phyloP scores from a whole-genome alignment of 1,284 basidiomycete genomes.

The Neonothopanus nambi region DNA sequence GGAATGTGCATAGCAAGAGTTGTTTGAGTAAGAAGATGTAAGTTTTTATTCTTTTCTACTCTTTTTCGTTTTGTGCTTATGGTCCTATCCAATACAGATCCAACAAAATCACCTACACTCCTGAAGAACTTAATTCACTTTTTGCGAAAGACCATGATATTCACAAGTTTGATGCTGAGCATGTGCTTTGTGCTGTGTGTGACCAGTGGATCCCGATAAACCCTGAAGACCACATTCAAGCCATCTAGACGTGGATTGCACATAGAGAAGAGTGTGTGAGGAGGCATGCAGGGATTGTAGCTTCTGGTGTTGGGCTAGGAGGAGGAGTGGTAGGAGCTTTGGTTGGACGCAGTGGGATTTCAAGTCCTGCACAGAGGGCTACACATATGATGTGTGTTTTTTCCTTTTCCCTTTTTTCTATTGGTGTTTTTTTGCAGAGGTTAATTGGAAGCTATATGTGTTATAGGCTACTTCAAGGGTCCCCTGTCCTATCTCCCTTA shows the following conservation, averaged over 20 bases:
- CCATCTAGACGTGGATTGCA: conserved; percentile 53
- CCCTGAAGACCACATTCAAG: conserved; percentile 51
- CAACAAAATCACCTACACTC: conserved; percentile 54
- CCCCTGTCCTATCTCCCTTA: background rate
- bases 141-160: conserved; percentile 65
- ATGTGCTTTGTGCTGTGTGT: conserved; percentile 66
- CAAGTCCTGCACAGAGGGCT: background rate
- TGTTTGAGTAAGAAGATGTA: no score
- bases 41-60: no score
- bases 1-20: conserved; percentile 78
- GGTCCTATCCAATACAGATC: no score
- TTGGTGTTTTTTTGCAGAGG: no score
- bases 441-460: background rate
- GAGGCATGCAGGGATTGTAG: conserved; percentile 6
- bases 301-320: background rate
- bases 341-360: background rate
- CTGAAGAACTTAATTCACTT: no score
- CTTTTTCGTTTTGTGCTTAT: no score
- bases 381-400: background rate
- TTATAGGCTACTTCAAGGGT: background rate
- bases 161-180: conserved; percentile 69
- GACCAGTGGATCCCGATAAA: conserved; percentile 63
- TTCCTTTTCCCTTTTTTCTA: no score
- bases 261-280: conserved; percentile 51
- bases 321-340: background rate